Conservation (phyloP, 192 early-diverging fungal species). For the Thoreauomyces humboldtii region DNA sequence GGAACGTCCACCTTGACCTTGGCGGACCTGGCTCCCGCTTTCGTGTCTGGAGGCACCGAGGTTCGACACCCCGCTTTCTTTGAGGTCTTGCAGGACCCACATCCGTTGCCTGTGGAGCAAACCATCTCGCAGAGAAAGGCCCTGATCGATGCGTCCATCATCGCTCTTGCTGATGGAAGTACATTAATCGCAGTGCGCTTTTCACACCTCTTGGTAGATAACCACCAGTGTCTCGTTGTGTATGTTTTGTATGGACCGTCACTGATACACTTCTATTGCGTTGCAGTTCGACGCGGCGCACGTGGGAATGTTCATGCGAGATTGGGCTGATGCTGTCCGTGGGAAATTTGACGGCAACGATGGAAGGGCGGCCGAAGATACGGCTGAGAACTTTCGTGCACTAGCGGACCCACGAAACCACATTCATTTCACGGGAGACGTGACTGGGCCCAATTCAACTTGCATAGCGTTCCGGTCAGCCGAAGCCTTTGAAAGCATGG, state of each 20-base stretch:
- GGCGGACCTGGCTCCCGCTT: neutral
- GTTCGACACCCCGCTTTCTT: neutral
- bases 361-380: neutral
- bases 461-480: no score
- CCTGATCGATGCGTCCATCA: neutral
- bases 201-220: neutral
- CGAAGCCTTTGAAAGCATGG: no score
- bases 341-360: neutral
- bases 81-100: neutral
- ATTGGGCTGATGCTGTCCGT: slow-evolving; percentile 4
- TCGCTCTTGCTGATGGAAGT: neutral
- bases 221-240: no score
- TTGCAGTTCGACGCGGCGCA: neutral
- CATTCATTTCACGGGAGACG: neutral
- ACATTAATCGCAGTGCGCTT: slow-evolving; percentile 6
- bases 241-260: no score
- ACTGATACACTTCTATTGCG: no score
- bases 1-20: slow-evolving; percentile 5
- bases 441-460: no score
- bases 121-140: no score
- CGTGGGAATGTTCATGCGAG: slow-evolving; percentile 9
- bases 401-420: slow-evolving; percentile 1
- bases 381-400: neutral
- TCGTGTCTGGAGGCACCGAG: neutral
- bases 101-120: no score